Conservation (phyloP, 371 early-diverging fungal species). For the Rhizopus microsporus region DNA sequence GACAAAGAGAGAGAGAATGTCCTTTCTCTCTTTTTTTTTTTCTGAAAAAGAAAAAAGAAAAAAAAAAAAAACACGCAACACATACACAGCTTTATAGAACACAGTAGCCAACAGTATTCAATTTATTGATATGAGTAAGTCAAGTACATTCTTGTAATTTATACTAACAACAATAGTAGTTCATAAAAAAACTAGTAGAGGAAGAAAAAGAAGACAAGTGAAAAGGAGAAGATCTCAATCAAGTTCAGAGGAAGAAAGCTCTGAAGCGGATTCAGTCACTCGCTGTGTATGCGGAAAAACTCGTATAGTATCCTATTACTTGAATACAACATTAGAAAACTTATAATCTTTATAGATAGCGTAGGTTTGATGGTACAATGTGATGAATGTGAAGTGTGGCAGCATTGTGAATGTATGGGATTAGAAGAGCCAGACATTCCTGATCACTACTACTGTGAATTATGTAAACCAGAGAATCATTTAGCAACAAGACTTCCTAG, state of each 20-base stretch:
- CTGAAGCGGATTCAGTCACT: constrained; percentile 67
- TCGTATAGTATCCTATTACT: constrained; percentile 43
- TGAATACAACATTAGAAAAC: not conserved
- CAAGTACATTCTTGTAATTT: not conserved
- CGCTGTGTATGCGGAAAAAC: constrained; percentile 76
- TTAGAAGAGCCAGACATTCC: constrained; percentile 71
- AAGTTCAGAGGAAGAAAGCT: constrained; percentile 35
- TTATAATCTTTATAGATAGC: constrained; percentile 27
- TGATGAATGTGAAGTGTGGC: constrained; percentile 88
- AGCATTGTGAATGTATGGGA: constrained; percentile 84
- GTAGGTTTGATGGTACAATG: constrained; percentile 86
- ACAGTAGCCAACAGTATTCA: not conserved
- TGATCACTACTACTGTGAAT: constrained; percentile 85
- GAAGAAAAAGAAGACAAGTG: constrained; percentile 17
- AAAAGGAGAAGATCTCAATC: constrained; percentile 29
- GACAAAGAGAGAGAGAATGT: not conserved
- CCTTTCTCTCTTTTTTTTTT: not conserved
- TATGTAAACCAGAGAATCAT: constrained; percentile 55
- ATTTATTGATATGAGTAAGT: not conserved
- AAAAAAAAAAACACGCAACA: no score
- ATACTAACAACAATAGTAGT: constrained; percentile 16
- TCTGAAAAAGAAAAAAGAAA: not conserved
- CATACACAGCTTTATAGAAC: no score
- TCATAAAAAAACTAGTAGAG: constrained; percentile 31
- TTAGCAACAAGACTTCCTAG: constrained; percentile 12